phyloP scores from a whole-genome alignment of 768 basidiomycete species.

The Erythrobasidium yunnanense region DNA sequence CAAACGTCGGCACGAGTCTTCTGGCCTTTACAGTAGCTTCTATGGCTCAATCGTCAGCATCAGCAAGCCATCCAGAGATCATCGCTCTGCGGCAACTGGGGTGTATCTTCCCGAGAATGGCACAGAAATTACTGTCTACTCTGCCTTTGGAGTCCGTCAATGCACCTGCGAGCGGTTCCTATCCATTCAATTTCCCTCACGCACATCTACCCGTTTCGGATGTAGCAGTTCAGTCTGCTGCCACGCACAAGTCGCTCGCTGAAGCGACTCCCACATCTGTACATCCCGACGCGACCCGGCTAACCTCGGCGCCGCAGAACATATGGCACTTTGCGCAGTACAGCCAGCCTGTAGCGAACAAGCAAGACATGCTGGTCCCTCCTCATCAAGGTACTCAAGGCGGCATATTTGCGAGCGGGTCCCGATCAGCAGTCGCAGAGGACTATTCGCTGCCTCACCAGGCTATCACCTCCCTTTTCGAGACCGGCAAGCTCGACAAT shows the following conservation, averaged over 20 bases:
- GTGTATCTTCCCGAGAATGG: not conserved
- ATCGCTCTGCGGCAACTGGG: not conserved
- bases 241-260: too few relatives aligned
- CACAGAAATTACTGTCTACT: not conserved
- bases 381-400: too few relatives aligned
- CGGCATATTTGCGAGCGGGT: not conserved
- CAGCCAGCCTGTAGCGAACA: too few relatives aligned
- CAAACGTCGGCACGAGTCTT: not conserved
- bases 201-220: too few relatives aligned
- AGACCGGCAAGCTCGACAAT: not conserved
- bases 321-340: too few relatives aligned
- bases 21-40: not conserved
- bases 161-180: too few relatives aligned
- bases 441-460: not conserved
- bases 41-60: not conserved
- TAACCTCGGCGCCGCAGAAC: too few relatives aligned
- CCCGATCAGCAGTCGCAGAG: not conserved
- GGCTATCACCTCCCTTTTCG: not conserved
- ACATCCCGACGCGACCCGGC: too few relatives aligned
- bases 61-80: not conserved
- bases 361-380: too few relatives aligned
- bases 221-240: too few relatives aligned
- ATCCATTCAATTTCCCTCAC: too few relatives aligned
- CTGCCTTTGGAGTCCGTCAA: not conserved
- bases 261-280: too few relatives aligned